phyloP scores from a whole-genome alignment of 768 basidiomycete species.

The Trametes elegans region DNA sequence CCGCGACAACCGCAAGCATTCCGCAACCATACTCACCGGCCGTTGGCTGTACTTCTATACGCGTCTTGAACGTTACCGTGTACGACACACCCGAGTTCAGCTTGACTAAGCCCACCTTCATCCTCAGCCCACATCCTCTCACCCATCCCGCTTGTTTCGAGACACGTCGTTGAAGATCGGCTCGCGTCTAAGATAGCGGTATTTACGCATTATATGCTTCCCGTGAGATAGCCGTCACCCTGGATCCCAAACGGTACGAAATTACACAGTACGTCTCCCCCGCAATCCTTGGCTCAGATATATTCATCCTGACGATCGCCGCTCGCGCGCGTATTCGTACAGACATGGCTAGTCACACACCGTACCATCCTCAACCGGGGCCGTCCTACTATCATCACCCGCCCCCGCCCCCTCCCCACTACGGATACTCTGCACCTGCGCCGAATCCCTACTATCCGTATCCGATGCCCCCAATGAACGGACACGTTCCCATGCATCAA shows the following conservation, averaged over 20 bases:
- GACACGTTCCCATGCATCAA: constrained; percentile 34
- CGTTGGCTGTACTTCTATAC: not conserved
- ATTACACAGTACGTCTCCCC: not conserved
- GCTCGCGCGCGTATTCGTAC: not conserved
- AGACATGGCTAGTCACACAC: constrained; percentile 32
- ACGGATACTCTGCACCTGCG: constrained; percentile 23
- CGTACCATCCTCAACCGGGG: constrained; percentile 32
- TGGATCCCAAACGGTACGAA: constrained; percentile 3
- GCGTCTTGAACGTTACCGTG: not conserved
- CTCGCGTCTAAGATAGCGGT: not conserved
- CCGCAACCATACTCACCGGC: not conserved
- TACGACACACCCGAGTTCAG: not conserved
- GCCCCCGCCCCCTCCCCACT: constrained; percentile 28
- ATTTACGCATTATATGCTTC: not conserved
- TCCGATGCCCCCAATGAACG: constrained; percentile 40
- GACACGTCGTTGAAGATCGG: not conserved
- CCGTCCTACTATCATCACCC: constrained; percentile 32
- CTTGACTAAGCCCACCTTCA: not conserved
- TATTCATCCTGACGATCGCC: not conserved
- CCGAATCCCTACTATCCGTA: constrained; percentile 33
- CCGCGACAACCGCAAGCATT: not conserved
- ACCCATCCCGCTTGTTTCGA: not conserved
- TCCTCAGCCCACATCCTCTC: not conserved
- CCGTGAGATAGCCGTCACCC: constrained; percentile 4
- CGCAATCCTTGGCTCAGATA: not conserved